Evolutionary conservation across 1,284 basidiomycete genomes (phyloP).

Genomic region (Trametes pubescens): DNA sequence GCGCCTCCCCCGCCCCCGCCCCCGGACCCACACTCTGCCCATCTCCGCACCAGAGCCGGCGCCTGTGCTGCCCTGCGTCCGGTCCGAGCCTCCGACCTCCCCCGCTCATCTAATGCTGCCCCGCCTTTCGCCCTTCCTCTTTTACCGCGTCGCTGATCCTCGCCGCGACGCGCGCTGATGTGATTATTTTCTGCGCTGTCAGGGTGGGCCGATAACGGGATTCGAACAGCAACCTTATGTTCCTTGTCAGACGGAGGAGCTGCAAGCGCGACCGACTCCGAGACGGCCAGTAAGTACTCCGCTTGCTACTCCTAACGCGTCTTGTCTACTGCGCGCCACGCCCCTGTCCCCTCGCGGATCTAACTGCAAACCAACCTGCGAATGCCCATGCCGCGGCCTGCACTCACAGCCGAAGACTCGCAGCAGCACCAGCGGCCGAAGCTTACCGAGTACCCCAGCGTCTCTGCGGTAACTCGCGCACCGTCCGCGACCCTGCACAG

Average conservation of each 20-base stretch:
- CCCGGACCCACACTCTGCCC: not conserved
- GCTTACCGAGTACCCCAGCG: not conserved
- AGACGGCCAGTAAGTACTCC: not conserved
- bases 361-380: not conserved
- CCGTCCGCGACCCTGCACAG: not conserved
- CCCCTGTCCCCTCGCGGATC: not conserved
- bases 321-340: slow-evolving; percentile 2
- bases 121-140: slow-evolving; percentile 11
- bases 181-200: slow-evolving; percentile 14
- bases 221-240: not conserved
- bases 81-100: slow-evolving; percentile 7
- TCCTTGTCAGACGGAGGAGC: not conserved
- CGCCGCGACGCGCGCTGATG: slow-evolving; percentile 15
- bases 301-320: slow-evolving; percentile 5
- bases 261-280: not conserved
- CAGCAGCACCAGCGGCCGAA: not conserved
- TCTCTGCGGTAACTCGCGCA: not conserved
- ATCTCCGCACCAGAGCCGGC: not conserved
- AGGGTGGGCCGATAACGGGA: not conserved
- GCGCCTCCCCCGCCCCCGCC: slow-evolving; percentile 9
- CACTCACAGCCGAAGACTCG: not conserved
- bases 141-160: slow-evolving; percentile 13
- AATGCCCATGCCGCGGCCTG: not conserved
- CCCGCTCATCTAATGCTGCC: not conserved
- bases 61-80: not conserved